Percentiles rank a stretch among this genome's conserved stretches.
phyloP scores from a whole-genome alignment of 306 rosid species.

The Lathyrus oleraceus region DNA sequence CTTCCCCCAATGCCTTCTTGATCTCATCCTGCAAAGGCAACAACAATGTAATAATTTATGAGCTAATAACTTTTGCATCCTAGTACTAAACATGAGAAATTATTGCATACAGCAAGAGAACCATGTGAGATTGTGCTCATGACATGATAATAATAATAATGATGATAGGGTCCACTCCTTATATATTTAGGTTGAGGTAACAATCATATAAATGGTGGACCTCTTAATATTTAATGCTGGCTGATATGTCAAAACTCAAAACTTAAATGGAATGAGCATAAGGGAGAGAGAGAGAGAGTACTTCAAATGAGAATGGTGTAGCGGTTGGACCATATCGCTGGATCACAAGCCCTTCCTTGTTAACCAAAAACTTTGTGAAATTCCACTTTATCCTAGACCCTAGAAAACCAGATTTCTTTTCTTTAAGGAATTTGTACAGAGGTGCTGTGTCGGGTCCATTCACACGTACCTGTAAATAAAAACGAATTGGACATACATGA shows the following conservation, averaged over 20 bases:
- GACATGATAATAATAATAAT: slow-evolving; percentile 16
- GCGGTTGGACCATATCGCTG: slow-evolving; percentile 62
- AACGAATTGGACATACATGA: slow-evolving; percentile 1
- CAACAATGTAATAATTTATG: background rate
- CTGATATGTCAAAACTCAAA: background rate
- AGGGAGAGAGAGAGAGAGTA: slow-evolving; percentile 38
- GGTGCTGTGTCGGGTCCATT: slow-evolving; percentile 72
- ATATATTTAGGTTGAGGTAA: slow-evolving; percentile 5
- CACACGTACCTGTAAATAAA: slow-evolving; percentile 55
- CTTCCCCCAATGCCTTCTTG: slow-evolving; percentile 65
- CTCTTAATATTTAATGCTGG: slow-evolving; percentile 1
- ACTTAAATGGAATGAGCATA: background rate
- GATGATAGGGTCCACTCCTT: slow-evolving; percentile 19
- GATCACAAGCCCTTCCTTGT: slow-evolving; percentile 65
- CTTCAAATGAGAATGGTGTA: slow-evolving; percentile 65
- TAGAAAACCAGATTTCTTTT: slow-evolving; percentile 54
- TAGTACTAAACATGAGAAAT: slow-evolving; percentile 11
- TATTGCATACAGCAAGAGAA: background rate
- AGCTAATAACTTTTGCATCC: slow-evolving; percentile 14
- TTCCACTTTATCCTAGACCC: slow-evolving; percentile 87
- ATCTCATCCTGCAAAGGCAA: slow-evolving; percentile 55
- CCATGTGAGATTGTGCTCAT: slow-evolving; percentile 22
- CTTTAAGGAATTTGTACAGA: slow-evolving; percentile 72
- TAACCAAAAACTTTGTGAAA: slow-evolving; percentile 85
- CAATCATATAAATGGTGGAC: background rate